phyloP scores from a whole-genome alignment of 2,329 filamentous ascomycete genomes.

The Fusarium mangiferae region DNA sequence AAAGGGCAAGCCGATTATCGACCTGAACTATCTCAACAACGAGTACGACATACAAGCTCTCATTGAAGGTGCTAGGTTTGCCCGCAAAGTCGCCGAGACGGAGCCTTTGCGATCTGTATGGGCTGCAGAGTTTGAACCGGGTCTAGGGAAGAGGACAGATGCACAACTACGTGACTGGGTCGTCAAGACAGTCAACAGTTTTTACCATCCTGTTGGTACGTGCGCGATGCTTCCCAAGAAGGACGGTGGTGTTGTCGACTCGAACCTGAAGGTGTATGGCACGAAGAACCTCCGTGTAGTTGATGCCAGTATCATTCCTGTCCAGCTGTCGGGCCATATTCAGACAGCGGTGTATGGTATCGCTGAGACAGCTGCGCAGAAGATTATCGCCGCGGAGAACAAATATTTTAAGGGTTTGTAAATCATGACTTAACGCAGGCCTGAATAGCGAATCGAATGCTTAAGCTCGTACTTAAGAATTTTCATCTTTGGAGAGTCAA shows the following conservation, averaged over 20 bases:
- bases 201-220: background rate
- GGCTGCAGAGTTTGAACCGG: background rate
- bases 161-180: background rate
- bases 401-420: fast-evolving
- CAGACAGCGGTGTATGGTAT: background rate
- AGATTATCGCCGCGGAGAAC: background rate
- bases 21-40: background rate
- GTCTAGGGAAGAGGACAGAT: background rate
- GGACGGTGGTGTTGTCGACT: background rate
- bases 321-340: background rate
- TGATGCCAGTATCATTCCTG: background rate
- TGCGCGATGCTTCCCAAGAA: background rate
- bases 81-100: background rate
- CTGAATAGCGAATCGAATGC: fast-evolving
- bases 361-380: background rate
- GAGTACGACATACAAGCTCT: background rate
- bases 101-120: background rate
- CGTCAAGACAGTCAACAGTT: background rate
- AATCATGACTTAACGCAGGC: fast-evolving
- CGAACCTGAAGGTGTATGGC: background rate
- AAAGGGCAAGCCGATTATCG: background rate
- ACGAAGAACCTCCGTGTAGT: background rate
- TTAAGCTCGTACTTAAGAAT: background rate
- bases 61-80: background rate
- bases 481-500: background rate